Base-by-base conservation (phyloP, 163 green algal genomes). In the Chlorella variabilis region DNA sequence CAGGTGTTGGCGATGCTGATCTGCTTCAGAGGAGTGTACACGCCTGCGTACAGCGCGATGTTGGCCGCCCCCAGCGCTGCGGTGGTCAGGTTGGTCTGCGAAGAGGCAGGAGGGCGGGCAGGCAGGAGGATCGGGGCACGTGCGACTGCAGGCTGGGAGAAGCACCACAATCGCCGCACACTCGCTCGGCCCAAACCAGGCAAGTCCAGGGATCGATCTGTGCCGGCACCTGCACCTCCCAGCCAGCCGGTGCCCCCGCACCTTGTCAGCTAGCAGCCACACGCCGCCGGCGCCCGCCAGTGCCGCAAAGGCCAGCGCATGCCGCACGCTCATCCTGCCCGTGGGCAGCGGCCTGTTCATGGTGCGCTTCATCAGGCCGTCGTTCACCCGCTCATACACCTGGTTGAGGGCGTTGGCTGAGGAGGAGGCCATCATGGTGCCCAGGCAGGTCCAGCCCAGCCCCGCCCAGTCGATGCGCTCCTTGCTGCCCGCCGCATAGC, bases 21-120 rank as follows among this genome's bases (percentile, higher is more conserved):
- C 81, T 94, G 91, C 88, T 99, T 99, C 3, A 99, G 89, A 1
- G 97, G 96, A 1, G 97, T 99, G 91, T 99, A 99, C 31, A 98
- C 87, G 63, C 84, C 90, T 2, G 97, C 94, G 77, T 99, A 99
- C 42, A 99, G 91, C 20, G 80, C 69, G 62, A 99, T 98, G 91
- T 99, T 99, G 62, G 85, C 93, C 2, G 92, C 95, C 2, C 94
- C 97, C 45, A 99, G 86, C 2, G 21, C 87, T 3, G 96, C 92
- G 9, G 97, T 97, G 23, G 94, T 77, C 0, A 42, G 29, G 90
- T 98, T 98, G n/a, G 92, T 91, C 94, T 98, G 92, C 82, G n/a
- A 36, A 8, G 21, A 11, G 21, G 1, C 49, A 54, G 29, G 25
- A 27, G 8, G 29, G 20, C 17, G 3, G 33, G 33, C 2, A 33